Evolutionary conservation across 176 grass and related monocot species (phyloP).

Genomic region (Zoysia japonica): DNA sequence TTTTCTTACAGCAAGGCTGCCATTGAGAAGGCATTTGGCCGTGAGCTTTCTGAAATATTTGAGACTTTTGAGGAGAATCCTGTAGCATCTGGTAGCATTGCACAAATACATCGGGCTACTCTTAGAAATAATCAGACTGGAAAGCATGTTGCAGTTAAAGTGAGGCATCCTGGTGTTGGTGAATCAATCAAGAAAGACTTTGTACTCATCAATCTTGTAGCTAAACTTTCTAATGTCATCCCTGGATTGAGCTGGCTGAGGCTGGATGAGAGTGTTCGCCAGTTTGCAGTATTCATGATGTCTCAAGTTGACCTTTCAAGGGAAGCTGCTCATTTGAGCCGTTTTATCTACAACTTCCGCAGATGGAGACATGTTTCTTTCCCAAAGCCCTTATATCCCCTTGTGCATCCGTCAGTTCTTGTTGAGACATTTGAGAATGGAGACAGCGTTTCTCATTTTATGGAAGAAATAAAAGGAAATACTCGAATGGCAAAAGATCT

Average conservation of each 20-base stretch:
- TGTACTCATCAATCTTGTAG: conserved; percentile 72
- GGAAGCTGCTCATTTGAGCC: conserved; percentile 88
- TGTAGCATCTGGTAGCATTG: conserved; percentile 97
- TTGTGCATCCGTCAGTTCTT: conserved; percentile 96
- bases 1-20: conserved; percentile 72
- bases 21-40: conserved; percentile 89
- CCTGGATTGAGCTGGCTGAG: conserved; percentile 96
- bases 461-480: conserved; percentile 73
- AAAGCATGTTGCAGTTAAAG: conserved; percentile 94
- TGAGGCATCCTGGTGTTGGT: conserved; percentile 91
- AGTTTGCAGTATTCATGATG: conserved; percentile 96
- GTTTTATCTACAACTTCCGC: conserved; percentile 94
- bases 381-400: conserved; percentile 87
- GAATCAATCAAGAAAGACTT: conserved; percentile 95
- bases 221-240: conserved; percentile 60
- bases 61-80: conserved; percentile 85
- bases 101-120: conserved; percentile 86
- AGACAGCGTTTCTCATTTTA: conserved; percentile 85
- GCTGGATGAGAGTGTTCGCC: conserved; percentile 90
- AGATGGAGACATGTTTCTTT: conserved; percentile 91
- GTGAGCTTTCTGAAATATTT: conserved; percentile 79
- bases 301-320: conserved; percentile 95
- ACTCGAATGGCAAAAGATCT: conserved; percentile 68
- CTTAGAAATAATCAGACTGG: conserved; percentile 55
- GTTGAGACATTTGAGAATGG: conserved; percentile 97